Evolutionary conservation across 2,329 filamentous ascomycete genomes (phyloP), one percentile per base, ranked within the genome.

Genomic region (Trichothecium sympodiale): DNA sequence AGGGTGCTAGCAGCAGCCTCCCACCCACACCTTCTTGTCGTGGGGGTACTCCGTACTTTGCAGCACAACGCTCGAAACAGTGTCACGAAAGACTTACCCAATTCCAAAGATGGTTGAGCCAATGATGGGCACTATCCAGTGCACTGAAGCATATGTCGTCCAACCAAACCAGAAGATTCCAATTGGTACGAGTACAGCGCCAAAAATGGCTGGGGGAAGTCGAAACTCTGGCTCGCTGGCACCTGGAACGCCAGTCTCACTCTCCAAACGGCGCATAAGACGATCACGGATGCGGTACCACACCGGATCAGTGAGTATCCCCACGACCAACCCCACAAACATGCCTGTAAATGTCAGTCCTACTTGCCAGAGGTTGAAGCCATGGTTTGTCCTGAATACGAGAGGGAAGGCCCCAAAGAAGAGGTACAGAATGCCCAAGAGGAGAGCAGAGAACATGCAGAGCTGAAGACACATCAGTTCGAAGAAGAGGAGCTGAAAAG

Each of bases 111-210:
- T 62, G 29, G 56, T 67, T 18, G 77, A 81, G 15, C 79, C 83
- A 57, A 88, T 78, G 44, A 86, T 79, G 17, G 82, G 80, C 31
- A 78, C 69, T 41, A 84, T 81, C 78, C 78, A 89, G 57, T 85
- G 80, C 33, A 94, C 72, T 46, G 58, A 70, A 3, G 77, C 57
- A 54, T 79, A 88, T 12, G 82, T 81, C 4, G 83, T 87, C 83
- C 86, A 94, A 8, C 77, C 86, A 59, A 94, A 94, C 60, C 84
- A 82, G 56, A 95, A 94, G 13, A 96, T 61, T 6, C 85, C 84
- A 38, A 83, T 64, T 5, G 87, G 84, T 23, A 91, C 84, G 8
- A 94, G 59, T 31, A 86, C 58, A 1, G 78, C 78, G n/a, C 88
- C 89, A 7, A 69, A 54, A 35, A 88, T 81, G 15, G 78, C 74